Evolutionary conservation across 805 yeast species (phyloP).

Genomic region (Wickerhamiella musiphila): DNA sequence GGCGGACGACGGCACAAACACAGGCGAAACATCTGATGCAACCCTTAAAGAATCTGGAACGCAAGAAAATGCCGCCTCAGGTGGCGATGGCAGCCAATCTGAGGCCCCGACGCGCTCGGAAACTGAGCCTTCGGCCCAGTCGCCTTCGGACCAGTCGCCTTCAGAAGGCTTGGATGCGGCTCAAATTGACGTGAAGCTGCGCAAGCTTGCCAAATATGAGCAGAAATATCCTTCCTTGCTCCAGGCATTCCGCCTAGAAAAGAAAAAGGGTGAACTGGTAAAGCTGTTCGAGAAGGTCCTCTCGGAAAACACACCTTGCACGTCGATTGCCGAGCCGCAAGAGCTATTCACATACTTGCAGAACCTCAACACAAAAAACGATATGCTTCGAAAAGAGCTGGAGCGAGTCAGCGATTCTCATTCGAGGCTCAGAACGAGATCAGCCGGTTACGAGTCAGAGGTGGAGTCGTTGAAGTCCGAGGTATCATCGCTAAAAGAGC

Average conservation of each 20-base stretch:
- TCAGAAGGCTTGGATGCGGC: constrained; percentile 1
- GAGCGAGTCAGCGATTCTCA: constrained; percentile 24
- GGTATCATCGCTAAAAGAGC: constrained; percentile 4
- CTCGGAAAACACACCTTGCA: constrained; percentile 65
- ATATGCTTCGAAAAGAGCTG: constrained; percentile 48
- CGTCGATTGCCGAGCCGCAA: constrained; percentile 56
- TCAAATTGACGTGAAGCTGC: constrained; percentile 11
- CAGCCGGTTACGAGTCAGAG: constrained; percentile 1
- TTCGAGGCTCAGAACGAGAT: constrained; percentile 8
- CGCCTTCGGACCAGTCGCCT: not conserved
- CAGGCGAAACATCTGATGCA: constrained; percentile 1
- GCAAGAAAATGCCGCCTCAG: not conserved
- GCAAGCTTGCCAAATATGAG: constrained; percentile 40
- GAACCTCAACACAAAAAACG: constrained; percentile 42
- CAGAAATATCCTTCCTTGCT: constrained; percentile 70
- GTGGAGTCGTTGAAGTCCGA: not conserved
- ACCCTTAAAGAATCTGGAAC: not conserved
- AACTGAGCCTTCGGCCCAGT: not conserved
- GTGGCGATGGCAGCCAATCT: not conserved
- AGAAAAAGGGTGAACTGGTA: constrained; percentile 43
- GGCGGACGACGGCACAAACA: not conserved
- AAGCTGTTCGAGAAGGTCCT: constrained; percentile 47
- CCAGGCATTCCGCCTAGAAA: constrained; percentile 73
- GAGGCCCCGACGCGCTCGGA: too few species aligned
- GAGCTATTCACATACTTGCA: constrained; percentile 51